Conservation (phyloP, 257 asterid genomes). For the Solanum neorickii region DNA sequence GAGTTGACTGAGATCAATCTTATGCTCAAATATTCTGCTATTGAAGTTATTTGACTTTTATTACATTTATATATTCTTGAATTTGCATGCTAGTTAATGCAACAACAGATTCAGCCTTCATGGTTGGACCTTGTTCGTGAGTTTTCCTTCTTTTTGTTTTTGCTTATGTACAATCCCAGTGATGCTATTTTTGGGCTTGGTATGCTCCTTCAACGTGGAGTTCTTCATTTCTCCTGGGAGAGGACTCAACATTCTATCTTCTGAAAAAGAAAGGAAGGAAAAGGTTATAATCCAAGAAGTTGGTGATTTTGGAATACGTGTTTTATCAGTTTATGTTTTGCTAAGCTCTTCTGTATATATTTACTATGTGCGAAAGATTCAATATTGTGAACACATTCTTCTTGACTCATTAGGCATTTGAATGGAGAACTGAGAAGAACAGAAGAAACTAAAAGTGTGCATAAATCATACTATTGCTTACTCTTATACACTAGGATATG, state of each 20-base stretch:
- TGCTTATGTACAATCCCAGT: background rate
- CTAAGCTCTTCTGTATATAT: background rate
- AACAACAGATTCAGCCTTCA: background rate
- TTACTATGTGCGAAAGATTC: background rate
- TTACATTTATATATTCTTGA: slow-evolving; percentile 1
- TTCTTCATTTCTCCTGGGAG: background rate
- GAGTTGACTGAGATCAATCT: slow-evolving; percentile 12
- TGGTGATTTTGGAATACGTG: background rate
- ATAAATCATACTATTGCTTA: background rate
- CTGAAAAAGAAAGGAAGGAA: background rate
- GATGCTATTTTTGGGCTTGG: background rate
- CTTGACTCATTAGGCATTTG: background rate
- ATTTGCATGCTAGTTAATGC: background rate
- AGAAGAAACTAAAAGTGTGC: background rate
- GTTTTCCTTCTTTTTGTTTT: background rate
- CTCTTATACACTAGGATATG: background rate
- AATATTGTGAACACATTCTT: background rate
- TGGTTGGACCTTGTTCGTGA: background rate
- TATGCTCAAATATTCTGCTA: background rate
- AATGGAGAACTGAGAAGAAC: background rate
- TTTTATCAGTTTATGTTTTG: background rate
- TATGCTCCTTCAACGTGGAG: background rate
- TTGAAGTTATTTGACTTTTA: background rate
- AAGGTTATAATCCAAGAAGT: background rate
- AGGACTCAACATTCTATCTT: background rate